Base-by-base conservation (phyloP, 805 yeast species). In the Suhomyces sp. region DNA sequence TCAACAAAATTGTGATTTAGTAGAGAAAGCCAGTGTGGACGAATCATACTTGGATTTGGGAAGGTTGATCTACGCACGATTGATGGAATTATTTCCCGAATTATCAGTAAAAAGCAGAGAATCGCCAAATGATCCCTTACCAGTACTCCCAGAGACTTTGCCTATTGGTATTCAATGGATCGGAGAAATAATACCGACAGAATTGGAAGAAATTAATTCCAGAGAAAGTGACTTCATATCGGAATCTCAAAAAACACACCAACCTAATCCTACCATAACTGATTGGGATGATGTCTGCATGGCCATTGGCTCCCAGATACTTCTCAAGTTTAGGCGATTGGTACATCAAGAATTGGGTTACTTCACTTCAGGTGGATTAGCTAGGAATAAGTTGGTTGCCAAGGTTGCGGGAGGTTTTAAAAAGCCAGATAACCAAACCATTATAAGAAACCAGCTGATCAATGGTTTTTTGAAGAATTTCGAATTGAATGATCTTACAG, bases 11-110 rank as follows among this genome's bases (percentile, higher is more conserved):
- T 85, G 91, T 53, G 82, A 77, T 38, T 48, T 72, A 11, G 87
- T 88, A 0, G 96, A 93, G 56, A 90, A 90, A 61, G 98, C 96
- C 0, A 88, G 97, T 60, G 93, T 90, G 13, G 98, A 93, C 60
- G 98, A 93, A 60, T 81, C 88, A 31, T 93, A 83, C 53, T 45
- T 93, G 46, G 97, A 93, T 60, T 57, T 93, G 25, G 96, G 97
- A 0, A 64, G 83, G 24, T 46, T 76, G 16, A 76, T 87, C 0
- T 71, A 75, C 47, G 39, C 54, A 1, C 61, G 54, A 33, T 56
- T 79, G 8, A 29, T 69, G 2, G 60, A 60, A 9, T 24, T 58
- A 2, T 74, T 75, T 33, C 91, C 95, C 0, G 51, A 62, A 6
- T 41, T 81, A 12, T 23, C 25, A 2, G 16, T 14, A 4, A 12